Evolutionary conservation across 306 rosid genomes (phyloP), one percentile per base, ranked within the genome.

Genomic region (Vigna hirtella): DNA sequence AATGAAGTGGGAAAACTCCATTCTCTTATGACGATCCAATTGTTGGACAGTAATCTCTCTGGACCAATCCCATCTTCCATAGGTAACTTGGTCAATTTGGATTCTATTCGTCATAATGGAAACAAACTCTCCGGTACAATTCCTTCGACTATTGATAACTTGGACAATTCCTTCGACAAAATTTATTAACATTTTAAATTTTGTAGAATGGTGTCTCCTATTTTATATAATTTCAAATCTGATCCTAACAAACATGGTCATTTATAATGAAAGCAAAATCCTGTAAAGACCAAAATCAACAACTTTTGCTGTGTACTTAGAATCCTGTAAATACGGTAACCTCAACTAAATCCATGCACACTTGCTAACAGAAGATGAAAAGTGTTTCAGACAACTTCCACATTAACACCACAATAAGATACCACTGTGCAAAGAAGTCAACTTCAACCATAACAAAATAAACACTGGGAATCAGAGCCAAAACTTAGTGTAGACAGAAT

Each of bases 281-380:
- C n/a, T n/a, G n/a, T n/a, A 96, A 81, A 96, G 97, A 82, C 99
- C 99, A 84, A 96, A 96, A 90, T 96, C 99, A 55, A 97, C 89
- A 79, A 96, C 98, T 83, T 96, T 96, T 49, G 97, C 94, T 0
- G 26, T 72, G 58, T 82, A 85, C 71, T 24, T 24, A 24, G 26
- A 24, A 1, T 24, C 77, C n/a, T 55, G 67, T 74, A 48, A 85
- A 53, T 57, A 74, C 49, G 62, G 76, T 55, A 49, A 28, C 32
- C 32, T 72, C 72, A 42, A 80, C 38, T 22, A 75, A 73, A 50
- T 67, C 24, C 26, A 24, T 24, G 26, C 58, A 66, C 58, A 10
- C 58, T 53, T 22, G 66, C 65, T 49, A 57, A 58, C 47, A 28
- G 17, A 42, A 28, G 63, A 59, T 49, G 30, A 53, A 58, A 83